These are phyloP conservation scores for Delonix regia DNA, from an alignment of 306 rosid species.

Conservation along the genomic window DNA sequence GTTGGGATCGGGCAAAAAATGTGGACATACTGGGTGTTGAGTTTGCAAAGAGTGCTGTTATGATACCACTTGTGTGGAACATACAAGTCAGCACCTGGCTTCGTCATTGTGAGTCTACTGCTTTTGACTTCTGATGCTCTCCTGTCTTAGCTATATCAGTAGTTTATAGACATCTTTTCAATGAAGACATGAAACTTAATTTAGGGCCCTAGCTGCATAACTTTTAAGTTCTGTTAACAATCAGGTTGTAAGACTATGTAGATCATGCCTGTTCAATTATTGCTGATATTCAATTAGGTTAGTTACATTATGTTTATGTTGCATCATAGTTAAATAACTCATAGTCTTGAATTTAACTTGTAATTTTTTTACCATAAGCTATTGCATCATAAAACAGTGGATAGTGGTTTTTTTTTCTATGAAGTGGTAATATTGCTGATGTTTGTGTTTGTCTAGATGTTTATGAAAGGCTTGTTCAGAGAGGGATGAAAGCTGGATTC, in stretches of 20 bases:
- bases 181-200: not conserved
- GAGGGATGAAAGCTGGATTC: conserved; percentile 88
- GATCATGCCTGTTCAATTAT: not conserved
- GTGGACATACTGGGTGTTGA: conserved; percentile 90
- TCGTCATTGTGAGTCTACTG: conserved; percentile 88
- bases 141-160: conserved; percentile 20
- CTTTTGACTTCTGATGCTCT: conserved; percentile 25
- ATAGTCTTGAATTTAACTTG: conserved; percentile 7
- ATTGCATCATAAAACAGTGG: not conserved
- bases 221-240: conserved; percentile 4
- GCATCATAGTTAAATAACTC: not conserved
- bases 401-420: not conserved
- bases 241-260: not conserved
- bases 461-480: conserved; percentile 82
- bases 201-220: conserved; percentile 9
- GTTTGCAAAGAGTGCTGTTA: conserved; percentile 86
- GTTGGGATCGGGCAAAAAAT: conserved; percentile 93
- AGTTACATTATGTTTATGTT: not conserved
- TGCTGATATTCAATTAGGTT: not conserved
- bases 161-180: not conserved
- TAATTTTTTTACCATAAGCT: conserved; percentile 2
- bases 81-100: conserved; percentile 99
- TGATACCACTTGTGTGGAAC: conserved; percentile 90
- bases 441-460: conserved; percentile 67
- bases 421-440: conserved; percentile 32